Conservation (phyloP, 352 stramenopile genomes). For the Pythium brachiatum region DNA sequence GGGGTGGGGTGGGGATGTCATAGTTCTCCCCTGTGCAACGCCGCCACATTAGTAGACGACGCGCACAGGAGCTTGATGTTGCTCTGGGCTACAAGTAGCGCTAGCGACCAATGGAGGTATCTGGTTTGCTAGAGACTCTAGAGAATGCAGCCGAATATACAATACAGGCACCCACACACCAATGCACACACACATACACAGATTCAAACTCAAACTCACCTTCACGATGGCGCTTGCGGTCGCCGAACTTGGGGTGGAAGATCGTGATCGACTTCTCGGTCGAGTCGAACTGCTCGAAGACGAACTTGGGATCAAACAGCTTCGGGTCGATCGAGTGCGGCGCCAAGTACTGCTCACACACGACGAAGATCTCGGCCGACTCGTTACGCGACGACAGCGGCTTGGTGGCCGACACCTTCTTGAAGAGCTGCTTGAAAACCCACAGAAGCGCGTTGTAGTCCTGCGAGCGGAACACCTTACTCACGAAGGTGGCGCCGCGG, state of each 20-base stretch:
- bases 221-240: conserved; percentile 93
- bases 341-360: conserved; percentile 95
- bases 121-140: conserved; percentile 86
- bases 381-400: conserved; percentile 97
- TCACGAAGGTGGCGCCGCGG: conserved; percentile 92
- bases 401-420: conserved; percentile 97
- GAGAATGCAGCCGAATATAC: conserved; percentile 69
- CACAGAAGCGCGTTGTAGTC: conserved; percentile 99
- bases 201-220: conserved; percentile 43
- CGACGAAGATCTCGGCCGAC: conserved; percentile 99
- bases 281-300: conserved; percentile 95
- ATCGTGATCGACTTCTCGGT: conserved; percentile 92
- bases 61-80: conserved; percentile 83
- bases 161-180: conserved; percentile 7
- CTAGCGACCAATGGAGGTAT: conserved; percentile 72
- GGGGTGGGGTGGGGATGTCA: conserved; percentile 48
- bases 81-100: conserved; percentile 89
- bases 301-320: conserved; percentile 97
- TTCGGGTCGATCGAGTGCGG: conserved; percentile 97
- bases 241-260: conserved; percentile 97
- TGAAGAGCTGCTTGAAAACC: conserved; percentile 99
- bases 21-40: conserved; percentile 61
- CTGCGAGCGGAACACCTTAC: conserved; percentile 97
- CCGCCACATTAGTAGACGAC: conserved; percentile 26
- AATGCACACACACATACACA: conserved; percentile 28